These are phyloP conservation scores for Ceratocystis papillata DNA, from an alignment of 2,329 filamentous ascomycete genomes.

Conservation along the genomic window DNA sequence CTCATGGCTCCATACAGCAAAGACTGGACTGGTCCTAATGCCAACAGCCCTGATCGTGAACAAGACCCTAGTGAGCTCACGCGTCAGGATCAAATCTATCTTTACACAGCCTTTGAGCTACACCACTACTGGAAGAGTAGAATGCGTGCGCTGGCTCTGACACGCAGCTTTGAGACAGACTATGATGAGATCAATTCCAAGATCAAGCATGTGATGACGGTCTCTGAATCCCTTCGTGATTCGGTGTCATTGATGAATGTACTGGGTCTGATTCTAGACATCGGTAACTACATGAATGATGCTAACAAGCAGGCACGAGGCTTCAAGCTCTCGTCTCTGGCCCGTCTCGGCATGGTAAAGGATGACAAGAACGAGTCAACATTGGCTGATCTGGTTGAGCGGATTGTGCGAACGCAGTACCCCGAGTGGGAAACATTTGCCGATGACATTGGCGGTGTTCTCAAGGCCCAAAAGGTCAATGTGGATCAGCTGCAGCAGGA, in stretches of 20 bases:
- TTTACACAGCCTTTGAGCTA: constrained; percentile 85
- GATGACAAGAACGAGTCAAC: constrained; percentile 98
- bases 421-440: constrained; percentile 87
- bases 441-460: constrained; percentile 70
- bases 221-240: constrained; percentile 81
- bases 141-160: constrained; percentile 81
- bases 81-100: constrained; percentile 87
- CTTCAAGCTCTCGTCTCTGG: constrained; percentile 94
- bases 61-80: constrained; percentile 81
- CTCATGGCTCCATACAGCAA: constrained; percentile 90
- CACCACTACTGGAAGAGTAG: constrained; percentile 98
- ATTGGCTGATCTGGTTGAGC: constrained; percentile 88
- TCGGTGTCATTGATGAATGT: constrained; percentile 94
- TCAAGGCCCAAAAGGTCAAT: constrained; percentile 78
- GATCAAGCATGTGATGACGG: constrained; percentile 71
- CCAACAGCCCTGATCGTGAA: constrained; percentile 58
- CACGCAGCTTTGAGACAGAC: constrained; percentile 70
- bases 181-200: constrained; percentile 86
- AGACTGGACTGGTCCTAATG: constrained; percentile 66
- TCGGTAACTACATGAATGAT: constrained; percentile 99
- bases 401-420: constrained; percentile 92
- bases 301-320: constrained; percentile 95
- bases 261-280: constrained; percentile 87
- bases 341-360: constrained; percentile 91
- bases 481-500: constrained; percentile 83